Evolutionary conservation across 176 grass and related monocot species (phyloP).

Genomic region (Luzula sylvatica): DNA sequence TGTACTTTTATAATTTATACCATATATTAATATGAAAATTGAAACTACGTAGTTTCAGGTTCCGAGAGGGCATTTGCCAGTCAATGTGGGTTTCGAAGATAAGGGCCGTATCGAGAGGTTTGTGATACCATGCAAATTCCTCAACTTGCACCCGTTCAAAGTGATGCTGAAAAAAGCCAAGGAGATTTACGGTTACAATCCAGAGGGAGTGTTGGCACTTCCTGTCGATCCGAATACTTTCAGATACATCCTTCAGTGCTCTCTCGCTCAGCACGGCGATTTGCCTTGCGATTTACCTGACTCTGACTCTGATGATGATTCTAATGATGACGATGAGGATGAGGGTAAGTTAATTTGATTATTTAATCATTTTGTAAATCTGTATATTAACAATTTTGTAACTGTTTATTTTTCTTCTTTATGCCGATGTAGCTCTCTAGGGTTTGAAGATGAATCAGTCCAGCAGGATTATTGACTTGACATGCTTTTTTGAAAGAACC

Average conservation of each 20-base stretch:
- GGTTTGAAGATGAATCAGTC: no score
- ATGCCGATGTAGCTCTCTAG: no score
- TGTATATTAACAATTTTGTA: no score
- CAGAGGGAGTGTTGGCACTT: constrained; percentile 51
- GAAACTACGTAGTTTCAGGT: no score
- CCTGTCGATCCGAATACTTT: constrained; percentile 76
- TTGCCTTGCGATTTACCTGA: constrained; percentile 25
- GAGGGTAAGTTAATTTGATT: no score
- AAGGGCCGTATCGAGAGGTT: constrained; percentile 52
- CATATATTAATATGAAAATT: no score
- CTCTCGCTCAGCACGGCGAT: constrained; percentile 16
- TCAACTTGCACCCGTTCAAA: constrained; percentile 60
- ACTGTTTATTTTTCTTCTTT: no score
- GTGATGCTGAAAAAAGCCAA: constrained; percentile 79
- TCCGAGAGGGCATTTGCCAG: background rate
- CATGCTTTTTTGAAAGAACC: no score
- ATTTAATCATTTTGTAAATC: no score
- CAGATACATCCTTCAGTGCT: constrained; percentile 89
- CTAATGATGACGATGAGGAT: constrained; percentile 31
- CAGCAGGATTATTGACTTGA: no score
- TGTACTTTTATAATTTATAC: no score
- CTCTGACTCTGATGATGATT: constrained; percentile 25
- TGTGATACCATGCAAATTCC: constrained; percentile 71
- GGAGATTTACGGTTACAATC: constrained; percentile 63
- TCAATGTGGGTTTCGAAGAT: constrained; percentile 1